These are phyloP conservation scores for Pseudogymnoascus sp. DNA, from an alignment of 2,329 filamentous ascomycete species.

Conservation along the genomic window DNA sequence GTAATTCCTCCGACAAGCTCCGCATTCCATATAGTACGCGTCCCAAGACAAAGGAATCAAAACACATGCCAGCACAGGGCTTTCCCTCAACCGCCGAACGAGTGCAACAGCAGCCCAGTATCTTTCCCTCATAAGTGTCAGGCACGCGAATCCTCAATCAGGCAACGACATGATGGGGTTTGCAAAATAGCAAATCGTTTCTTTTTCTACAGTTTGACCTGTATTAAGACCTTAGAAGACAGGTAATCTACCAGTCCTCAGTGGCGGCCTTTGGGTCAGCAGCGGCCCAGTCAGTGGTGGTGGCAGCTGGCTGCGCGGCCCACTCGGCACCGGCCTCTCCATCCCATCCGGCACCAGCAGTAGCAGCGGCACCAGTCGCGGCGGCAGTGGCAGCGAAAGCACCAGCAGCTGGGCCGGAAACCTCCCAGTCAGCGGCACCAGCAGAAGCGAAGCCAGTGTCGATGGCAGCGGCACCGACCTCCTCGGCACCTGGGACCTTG, in stretches of 20 bases:
- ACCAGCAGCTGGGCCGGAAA: conserved; percentile 53
- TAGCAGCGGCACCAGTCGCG: conserved; percentile 52
- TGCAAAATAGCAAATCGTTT: conserved; percentile 16
- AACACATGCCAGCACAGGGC: conserved; percentile 66
- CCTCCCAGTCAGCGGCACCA: conserved; percentile 73
- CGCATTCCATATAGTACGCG: conserved; percentile 8
- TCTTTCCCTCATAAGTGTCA: conserved; percentile 99
- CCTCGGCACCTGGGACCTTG: conserved; percentile 77
- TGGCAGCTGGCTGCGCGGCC: conserved; percentile 37
- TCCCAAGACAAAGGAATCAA: conserved; percentile 7
- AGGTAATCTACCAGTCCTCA: conserved; percentile 26
- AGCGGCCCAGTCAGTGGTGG: conserved; percentile 41
- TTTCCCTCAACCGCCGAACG: conserved; percentile 66
- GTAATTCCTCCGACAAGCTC: conserved; percentile 6
- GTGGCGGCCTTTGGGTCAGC: conserved; percentile 36
- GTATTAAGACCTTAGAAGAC: conserved; percentile 4
- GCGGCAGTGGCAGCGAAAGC: conserved; percentile 46
- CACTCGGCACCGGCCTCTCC: conserved; percentile 42
- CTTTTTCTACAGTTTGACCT: conserved; percentile 13
- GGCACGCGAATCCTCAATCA: conserved; percentile 45
- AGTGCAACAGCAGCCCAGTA: conserved; percentile 54
- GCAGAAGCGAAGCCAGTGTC: conserved; percentile 61
- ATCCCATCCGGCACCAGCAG: conserved; percentile 55
- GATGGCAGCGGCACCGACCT: conserved; percentile 70
- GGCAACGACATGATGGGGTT: conserved; percentile 15